Percentiles rank a stretch among this genome's conserved stretches.
These are phyloP conservation scores for Rhizopogon vesiculosus DNA, from an alignment of 768 basidiomycete genomes.

Conservation along the genomic window DNA sequence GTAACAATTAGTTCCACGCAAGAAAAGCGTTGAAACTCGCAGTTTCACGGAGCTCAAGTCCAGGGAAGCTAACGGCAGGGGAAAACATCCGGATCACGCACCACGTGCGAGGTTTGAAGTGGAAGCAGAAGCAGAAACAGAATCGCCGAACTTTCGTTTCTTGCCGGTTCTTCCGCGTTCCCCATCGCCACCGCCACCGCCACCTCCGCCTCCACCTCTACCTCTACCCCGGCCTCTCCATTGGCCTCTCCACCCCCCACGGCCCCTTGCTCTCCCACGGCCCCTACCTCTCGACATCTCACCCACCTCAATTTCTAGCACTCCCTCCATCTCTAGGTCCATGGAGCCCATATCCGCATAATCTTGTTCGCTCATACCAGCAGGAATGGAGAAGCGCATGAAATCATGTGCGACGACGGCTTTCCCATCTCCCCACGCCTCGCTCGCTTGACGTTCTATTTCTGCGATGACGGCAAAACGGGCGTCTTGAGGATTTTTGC, in stretches of 20 bases:
- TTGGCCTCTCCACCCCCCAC: not conserved
- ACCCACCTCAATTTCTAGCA: not conserved
- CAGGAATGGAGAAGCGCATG: conserved; percentile 40
- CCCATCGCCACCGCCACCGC: not conserved
- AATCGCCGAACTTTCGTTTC: not conserved
- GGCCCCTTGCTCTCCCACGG: not conserved
- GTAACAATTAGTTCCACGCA: no score
- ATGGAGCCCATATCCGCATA: not conserved
- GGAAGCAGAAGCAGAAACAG: not conserved
- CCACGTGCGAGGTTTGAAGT: no score
- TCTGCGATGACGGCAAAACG: conserved; percentile 50
- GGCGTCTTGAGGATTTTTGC: conserved; percentile 20
- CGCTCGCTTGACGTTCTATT: conserved; percentile 58
- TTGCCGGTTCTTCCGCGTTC: not conserved
- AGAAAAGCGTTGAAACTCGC: no score
- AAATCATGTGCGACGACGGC: conserved; percentile 58
- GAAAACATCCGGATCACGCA: no score
- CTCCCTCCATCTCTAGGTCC: not conserved
- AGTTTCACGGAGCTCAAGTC: no score
- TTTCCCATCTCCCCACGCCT: conserved; percentile 46
- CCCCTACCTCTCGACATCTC: not conserved
- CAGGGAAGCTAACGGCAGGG: no score
- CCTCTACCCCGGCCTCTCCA: conserved; percentile 45
- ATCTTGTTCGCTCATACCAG: not conserved
- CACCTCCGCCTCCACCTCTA: conserved; percentile 33